These are phyloP conservation scores for Funneliformis mosseae DNA, from an alignment of 192 early-diverging fungal species.

Conservation along the genomic window DNA sequence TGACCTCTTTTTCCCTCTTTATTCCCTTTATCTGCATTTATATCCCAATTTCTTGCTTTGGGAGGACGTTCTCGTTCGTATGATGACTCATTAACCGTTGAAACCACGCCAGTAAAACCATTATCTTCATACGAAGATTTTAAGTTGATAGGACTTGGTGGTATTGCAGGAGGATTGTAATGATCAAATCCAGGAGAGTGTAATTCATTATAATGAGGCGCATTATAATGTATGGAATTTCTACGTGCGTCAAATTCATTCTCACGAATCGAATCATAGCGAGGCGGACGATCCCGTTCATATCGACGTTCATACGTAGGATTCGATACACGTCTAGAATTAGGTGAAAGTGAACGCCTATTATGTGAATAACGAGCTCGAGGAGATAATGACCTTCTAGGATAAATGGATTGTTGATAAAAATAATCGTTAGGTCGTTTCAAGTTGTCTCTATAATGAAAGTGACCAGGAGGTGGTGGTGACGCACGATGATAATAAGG, in stretches of 20 bases:
- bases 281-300: slow-evolving; percentile 19
- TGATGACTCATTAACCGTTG: neutral
- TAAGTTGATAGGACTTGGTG: neutral
- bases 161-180: neutral
- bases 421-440: slow-evolving; percentile 12
- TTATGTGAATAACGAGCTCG: neutral
- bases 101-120: neutral
- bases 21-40: slow-evolving; percentile 5
- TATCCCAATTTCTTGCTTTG: slow-evolving; percentile 10
- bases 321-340: neutral
- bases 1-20: neutral
- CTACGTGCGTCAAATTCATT: slow-evolving; percentile 2
- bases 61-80: neutral
- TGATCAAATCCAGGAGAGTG: slow-evolving; percentile 1
- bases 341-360: slow-evolving; percentile 5
- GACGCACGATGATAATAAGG: neutral
- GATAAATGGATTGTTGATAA: neutral
- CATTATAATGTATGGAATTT: neutral
- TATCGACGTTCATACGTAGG: slow-evolving; percentile 11
- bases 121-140: neutral
- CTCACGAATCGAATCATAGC: neutral
- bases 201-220: neutral
- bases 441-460: neutral
- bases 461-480: slow-evolving; percentile 1
- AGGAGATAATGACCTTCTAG: neutral